Evolutionary conservation across 2,329 filamentous ascomycete genomes (phyloP).

Genomic region (Epichloe brachyelytri): DNA sequence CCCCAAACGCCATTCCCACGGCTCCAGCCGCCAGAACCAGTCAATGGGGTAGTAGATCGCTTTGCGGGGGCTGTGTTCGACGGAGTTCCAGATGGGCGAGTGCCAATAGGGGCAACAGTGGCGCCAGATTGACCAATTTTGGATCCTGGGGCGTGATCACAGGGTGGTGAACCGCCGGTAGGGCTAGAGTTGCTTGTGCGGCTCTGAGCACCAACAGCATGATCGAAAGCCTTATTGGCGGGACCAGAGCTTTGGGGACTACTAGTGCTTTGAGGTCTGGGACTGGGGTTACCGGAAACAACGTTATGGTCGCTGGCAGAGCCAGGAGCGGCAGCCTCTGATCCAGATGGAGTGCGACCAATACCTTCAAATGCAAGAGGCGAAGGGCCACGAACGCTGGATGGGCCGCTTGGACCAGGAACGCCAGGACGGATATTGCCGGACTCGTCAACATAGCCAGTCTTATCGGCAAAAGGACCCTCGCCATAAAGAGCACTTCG

Average conservation of each 20-base stretch:
- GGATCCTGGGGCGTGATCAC: conserved; percentile 40
- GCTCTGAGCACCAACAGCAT: conserved; percentile 42
- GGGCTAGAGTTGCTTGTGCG: conserved; percentile 78
- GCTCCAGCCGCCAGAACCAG: conserved; percentile 80
- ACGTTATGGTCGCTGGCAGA: conserved; percentile 23
- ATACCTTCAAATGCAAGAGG: conserved; percentile 62
- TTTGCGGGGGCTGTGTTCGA: conserved; percentile 43
- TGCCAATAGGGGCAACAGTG: conserved; percentile 84
- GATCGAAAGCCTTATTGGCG: conserved; percentile 48
- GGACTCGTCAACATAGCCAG: conserved; percentile 55
- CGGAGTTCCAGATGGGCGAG: conserved; percentile 58
- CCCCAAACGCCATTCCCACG: conserved; percentile 77
- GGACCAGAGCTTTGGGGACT: conserved; percentile 58
- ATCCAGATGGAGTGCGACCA: conserved; percentile 26
- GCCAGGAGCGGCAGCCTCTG: conserved; percentile 26
- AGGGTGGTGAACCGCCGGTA: conserved; percentile 65
- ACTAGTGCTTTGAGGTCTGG: conserved; percentile 70
- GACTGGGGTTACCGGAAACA: conserved; percentile 35
- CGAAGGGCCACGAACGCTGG: conserved; percentile 61
- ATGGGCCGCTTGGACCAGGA: conserved; percentile 50
- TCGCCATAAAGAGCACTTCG: conserved; percentile 89
- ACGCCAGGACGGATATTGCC: conserved; percentile 49
- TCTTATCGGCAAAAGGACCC: conserved; percentile 52
- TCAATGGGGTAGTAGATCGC: conserved; percentile 76
- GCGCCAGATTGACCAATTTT: conserved; percentile 43